Conservation (phyloP, 768 basidiomycete species). For the Tulasnella sp. region DNA sequence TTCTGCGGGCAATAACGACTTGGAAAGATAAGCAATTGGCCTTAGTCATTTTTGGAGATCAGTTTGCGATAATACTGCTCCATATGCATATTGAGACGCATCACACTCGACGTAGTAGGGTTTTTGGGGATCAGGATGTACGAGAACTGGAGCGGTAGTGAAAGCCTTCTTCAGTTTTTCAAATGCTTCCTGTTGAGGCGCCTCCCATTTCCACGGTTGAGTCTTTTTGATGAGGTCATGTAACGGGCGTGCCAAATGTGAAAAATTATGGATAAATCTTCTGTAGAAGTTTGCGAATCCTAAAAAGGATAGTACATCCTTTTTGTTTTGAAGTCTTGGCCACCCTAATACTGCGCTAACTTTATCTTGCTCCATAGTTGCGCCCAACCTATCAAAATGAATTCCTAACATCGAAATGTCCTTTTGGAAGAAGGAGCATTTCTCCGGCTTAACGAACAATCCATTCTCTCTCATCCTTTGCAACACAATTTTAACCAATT, state of each 20-base stretch:
- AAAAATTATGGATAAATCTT: constrained; percentile 22
- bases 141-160: too few relatives aligned
- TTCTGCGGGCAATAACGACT: neutral
- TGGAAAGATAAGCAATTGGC: neutral
- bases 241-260: too few relatives aligned
- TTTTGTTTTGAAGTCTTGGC: constrained; percentile 19
- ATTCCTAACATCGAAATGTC: constrained; percentile 1
- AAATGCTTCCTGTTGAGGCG: too few relatives aligned
- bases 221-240: too few relatives aligned
- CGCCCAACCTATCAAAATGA: neutral
- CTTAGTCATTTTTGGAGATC: neutral
- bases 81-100: neutral
- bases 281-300: constrained; percentile 25
- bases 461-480: neutral
- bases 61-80: constrained; percentile 1
- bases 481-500: constrained; percentile 9
- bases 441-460: neutral
- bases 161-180: too few relatives aligned
- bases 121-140: neutral
- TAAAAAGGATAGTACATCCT: constrained; percentile 21
- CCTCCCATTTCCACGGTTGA: too few relatives aligned
- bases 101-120: neutral
- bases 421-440: neutral
- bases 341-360: constrained; percentile 20
- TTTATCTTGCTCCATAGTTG: constrained; percentile 21